A percentile compares a stretch with the other conserved stretches of the same genome.
phyloP scores from a whole-genome alignment of 2,329 filamentous ascomycete genomes.

The Zymoseptoria crescenta region DNA sequence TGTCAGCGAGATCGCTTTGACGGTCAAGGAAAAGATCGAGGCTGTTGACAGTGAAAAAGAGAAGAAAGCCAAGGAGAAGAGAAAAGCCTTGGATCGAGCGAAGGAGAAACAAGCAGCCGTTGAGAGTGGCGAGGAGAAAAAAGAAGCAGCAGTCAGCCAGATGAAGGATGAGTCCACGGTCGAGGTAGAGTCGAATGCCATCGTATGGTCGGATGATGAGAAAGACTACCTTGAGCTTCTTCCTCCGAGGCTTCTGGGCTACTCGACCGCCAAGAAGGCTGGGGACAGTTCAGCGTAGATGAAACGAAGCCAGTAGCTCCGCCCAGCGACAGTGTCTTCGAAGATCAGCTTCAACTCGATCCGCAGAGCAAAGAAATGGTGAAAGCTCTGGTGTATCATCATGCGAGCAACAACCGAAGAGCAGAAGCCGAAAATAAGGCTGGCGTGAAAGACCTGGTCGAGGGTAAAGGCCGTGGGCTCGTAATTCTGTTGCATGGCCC shows the following conservation, averaged over 20 bases:
- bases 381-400: constrained; percentile 1
- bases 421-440: neutral
- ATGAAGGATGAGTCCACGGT: too few species aligned
- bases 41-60: too few species aligned
- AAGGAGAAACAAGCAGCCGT: too few species aligned
- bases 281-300: constrained; percentile 5
- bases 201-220: too few species aligned
- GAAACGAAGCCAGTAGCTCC: neutral
- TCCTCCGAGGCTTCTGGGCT: constrained; percentile 5
- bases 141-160: too few species aligned
- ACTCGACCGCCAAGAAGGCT: constrained; percentile 1
- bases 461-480: constrained; percentile 18
- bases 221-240: constrained; percentile 1
- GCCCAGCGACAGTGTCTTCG: neutral
- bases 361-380: too few species aligned
- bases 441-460: constrained; percentile 5
- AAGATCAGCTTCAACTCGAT: constrained; percentile 6
- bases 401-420: neutral
- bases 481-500: constrained; percentile 31
- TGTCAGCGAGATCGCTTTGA: too few species aligned
- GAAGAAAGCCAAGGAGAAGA: too few species aligned
- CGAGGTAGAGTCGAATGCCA: too few species aligned
- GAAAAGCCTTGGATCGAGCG: too few species aligned
- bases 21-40: too few species aligned
- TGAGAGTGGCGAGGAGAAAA: too few species aligned